A percentile compares a stretch with the other conserved stretches of the same genome.
These are phyloP conservation scores for Xylaria cubensis DNA, from an alignment of 495 filamentous ascomycete species.

Conservation along the genomic window DNA sequence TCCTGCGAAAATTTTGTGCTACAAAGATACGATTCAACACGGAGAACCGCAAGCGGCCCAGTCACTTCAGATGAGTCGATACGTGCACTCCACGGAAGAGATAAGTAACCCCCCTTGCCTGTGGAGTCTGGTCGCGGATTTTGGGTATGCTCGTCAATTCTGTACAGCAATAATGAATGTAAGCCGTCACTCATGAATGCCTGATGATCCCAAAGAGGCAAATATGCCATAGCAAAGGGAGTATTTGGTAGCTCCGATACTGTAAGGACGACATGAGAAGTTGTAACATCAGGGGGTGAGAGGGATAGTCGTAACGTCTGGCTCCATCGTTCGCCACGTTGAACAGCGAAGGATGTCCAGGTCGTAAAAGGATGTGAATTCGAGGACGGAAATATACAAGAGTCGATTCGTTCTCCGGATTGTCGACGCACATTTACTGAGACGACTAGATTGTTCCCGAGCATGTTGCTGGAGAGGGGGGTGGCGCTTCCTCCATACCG, in stretches of 20 bases:
- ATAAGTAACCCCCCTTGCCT: slow-evolving; percentile 81
- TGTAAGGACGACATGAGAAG: slow-evolving; percentile 87
- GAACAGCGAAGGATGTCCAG: slow-evolving; percentile 85
- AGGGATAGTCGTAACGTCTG: slow-evolving; percentile 86
- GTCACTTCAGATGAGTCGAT: slow-evolving; percentile 74
- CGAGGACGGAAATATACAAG: slow-evolving; percentile 85
- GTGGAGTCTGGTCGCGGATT: slow-evolving; percentile 56
- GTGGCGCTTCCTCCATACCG: slow-evolving; percentile 80
- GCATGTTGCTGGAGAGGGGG: slow-evolving; percentile 64
- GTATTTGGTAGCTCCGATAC: slow-evolving; percentile 82
- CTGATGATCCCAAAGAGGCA: slow-evolving; percentile 91
- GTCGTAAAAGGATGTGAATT: slow-evolving; percentile 75
- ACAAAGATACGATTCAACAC: slow-evolving; percentile 87
- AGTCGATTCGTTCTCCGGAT: slow-evolving; percentile 79
- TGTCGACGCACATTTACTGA: slow-evolving; percentile 84
- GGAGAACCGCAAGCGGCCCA: slow-evolving; percentile 75
- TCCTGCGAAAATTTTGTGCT: slow-evolving; percentile 97
- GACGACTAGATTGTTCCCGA: slow-evolving; percentile 80
- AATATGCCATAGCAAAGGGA: slow-evolving; percentile 88
- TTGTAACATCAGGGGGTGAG: slow-evolving; percentile 77
- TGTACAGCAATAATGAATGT: slow-evolving; percentile 83
- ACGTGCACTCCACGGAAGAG: slow-evolving; percentile 76
- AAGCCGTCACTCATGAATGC: slow-evolving; percentile 89
- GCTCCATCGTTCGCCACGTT: slow-evolving; percentile 81
- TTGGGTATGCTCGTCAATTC: slow-evolving; percentile 84